Percentiles rank a stretch among this genome's conserved stretches.
Evolutionary conservation across 1,284 basidiomycete genomes (phyloP).

Genomic region (Macrocybe sp.): DNA sequence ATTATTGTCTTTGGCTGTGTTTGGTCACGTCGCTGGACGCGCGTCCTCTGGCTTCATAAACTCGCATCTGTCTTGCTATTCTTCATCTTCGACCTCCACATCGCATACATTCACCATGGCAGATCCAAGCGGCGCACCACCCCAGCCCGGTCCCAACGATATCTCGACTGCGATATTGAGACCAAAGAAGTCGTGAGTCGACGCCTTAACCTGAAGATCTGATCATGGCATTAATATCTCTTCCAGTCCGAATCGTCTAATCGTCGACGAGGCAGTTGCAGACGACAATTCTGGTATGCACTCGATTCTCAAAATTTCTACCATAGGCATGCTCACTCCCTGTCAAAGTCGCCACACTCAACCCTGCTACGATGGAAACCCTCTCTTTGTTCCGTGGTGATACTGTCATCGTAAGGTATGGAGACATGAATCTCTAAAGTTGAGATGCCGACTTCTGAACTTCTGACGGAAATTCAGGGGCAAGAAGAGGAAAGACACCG

Average conservation of each 20-base stretch:
- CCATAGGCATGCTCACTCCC: slow-evolving; percentile 8
- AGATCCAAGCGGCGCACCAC: slow-evolving; percentile 74
- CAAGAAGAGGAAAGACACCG: slow-evolving; percentile 94
- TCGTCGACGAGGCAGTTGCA: slow-evolving; percentile 87
- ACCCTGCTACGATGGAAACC: slow-evolving; percentile 95
- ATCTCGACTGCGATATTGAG: slow-evolving; percentile 91
- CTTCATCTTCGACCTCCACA: slow-evolving; percentile 11
- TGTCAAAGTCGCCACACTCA: slow-evolving; percentile 79
- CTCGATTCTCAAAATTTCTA: no score
- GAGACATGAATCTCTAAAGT: slow-evolving; percentile 15
- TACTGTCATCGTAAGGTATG: slow-evolving; percentile 83
- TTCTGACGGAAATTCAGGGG: slow-evolving; percentile 45
- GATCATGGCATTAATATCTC: slow-evolving; percentile 10
- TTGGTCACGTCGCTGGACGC: slow-evolving; percentile 35
- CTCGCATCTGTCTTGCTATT: slow-evolving; percentile 23
- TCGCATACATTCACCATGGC: slow-evolving; percentile 39
- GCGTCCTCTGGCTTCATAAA: slow-evolving; percentile 29
- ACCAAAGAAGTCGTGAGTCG: slow-evolving; percentile 91
- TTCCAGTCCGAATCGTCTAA: slow-evolving; percentile 85
- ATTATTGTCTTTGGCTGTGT: slow-evolving; percentile 26
- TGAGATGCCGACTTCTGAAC: slow-evolving; percentile 3
- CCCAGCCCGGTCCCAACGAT: slow-evolving; percentile 76
- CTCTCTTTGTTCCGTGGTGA: slow-evolving; percentile 94
- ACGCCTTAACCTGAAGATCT: slow-evolving; percentile 7
- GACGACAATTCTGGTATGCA: slow-evolving; percentile 86